Base-by-base conservation (phyloP, 1,284 basidiomycete species). In the Cutaneotrichosporon sp. region DNA sequence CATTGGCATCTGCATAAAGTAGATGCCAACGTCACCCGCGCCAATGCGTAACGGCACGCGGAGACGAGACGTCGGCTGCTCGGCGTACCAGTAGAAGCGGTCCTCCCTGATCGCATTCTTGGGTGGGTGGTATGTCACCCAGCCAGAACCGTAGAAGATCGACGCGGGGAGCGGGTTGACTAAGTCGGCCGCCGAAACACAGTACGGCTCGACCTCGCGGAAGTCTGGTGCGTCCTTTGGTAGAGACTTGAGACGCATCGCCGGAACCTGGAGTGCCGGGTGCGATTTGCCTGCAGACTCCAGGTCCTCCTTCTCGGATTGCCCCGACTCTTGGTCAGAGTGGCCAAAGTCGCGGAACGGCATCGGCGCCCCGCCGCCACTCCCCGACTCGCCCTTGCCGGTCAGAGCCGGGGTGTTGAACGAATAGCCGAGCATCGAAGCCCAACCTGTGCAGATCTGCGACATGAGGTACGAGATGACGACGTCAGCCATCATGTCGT, bases 111-210 rank as follows among this genome's bases (percentile, higher is more conserved):
- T 80, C 16, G 85, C 77, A 51, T 79, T 77, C 50, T 84, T 81
- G 2, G 82, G 73, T 1, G 92, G 90, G 75, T 92, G 90, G 74
- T 86, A 85, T 2, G 87, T 86, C 63, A 84, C 83, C 93, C 94
- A 97, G 4, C 94, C 95, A 0, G 89, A 89, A 34, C 92, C 93
- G 66, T 88, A 89, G 81, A 97, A 97, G 67, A 95, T 82, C 30
- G 89, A 90, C 0, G 89, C 87, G 13, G 94, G 93, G 1, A 97
- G 84, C 2, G 94, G 95, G 81, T 96, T 96, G 76, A 97, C 90
- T 51, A 97, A 83, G 78, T 97, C 93, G 78, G 96, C 95, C 26
- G 94, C 94, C 21, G 88, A 89, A 0, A 91, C 92, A 79, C 95
- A 97, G 82, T 85, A 92, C 14, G 95, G 94, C 60, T 86, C 84